phyloP scores from a whole-genome alignment of 495 filamentous ascomycete genomes.

The Penicillium canariense region DNA sequence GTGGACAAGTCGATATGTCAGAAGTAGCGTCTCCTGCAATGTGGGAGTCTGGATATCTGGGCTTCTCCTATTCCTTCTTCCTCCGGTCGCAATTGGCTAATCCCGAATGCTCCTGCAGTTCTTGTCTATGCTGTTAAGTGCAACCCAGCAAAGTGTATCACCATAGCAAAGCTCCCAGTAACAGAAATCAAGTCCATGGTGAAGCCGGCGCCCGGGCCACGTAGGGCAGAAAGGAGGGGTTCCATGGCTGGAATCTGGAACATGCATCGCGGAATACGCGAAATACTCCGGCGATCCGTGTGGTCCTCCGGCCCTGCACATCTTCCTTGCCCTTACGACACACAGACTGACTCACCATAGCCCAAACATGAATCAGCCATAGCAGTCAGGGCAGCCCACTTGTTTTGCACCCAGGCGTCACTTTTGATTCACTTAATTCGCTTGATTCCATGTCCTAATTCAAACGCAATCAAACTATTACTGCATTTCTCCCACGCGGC shows the following conservation, averaged over 20 bases:
- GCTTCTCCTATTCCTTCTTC: not conserved
- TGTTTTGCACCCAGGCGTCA: no score
- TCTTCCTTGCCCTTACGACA: not conserved
- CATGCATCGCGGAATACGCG: constrained; percentile 11
- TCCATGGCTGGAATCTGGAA: constrained; percentile 3
- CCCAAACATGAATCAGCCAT: not conserved
- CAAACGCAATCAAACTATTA: not conserved
- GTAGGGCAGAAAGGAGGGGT: not conserved
- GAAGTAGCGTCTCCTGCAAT: constrained; percentile 13
- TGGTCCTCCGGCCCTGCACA: not conserved
- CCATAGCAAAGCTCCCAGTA: not conserved
- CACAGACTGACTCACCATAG: not conserved
- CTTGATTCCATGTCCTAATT: not conserved
- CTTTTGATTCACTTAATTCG: no score
- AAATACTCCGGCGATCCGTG: constrained; percentile 14
- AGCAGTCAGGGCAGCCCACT: not conserved
- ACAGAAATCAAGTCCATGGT: not conserved
- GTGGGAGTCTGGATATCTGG: not conserved
- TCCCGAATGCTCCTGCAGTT: not conserved
- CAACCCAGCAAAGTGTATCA: not conserved
- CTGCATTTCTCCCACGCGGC: no score
- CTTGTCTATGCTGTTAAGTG: not conserved
- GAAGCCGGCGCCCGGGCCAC: not conserved
- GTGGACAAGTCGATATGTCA: constrained; percentile 24
- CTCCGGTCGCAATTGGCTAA: not conserved